Percentiles rank a stretch among this genome's conserved stretches.
Conservation (phyloP, 2,329 filamentous ascomycete genomes). For the Amauroascus verrucosus region DNA sequence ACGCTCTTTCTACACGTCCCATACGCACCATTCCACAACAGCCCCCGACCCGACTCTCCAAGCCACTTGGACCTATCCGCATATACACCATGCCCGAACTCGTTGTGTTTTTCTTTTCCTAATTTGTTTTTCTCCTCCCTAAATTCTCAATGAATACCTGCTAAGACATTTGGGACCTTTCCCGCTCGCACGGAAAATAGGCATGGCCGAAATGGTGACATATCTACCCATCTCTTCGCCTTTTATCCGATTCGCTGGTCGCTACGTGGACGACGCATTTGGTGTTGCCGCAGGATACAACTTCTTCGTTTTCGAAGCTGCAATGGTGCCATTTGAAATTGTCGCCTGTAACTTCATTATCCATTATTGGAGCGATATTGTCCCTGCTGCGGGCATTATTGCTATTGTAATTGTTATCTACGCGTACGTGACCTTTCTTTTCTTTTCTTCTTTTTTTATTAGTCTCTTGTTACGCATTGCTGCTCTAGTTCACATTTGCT, state of each 20-base stretch:
- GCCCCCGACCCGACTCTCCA: not conserved
- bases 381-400: constrained; percentile 40
- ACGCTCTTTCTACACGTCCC: not conserved
- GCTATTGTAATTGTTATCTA: constrained; percentile 39
- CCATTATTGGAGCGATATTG: constrained; percentile 40
- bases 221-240: constrained; percentile 40
- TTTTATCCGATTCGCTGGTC: constrained; percentile 39
- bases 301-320: constrained; percentile 44
- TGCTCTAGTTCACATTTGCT: too few species aligned
- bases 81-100: not conserved
- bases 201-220: constrained; percentile 43
- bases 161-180: constrained; percentile 19
- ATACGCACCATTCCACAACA: not conserved
- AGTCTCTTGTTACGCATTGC: too few species aligned
- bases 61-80: not conserved
- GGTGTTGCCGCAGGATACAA: constrained; percentile 42
- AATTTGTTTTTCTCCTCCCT: not conserved
- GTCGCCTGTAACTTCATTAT: constrained; percentile 43
- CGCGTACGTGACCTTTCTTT: constrained; percentile 24
- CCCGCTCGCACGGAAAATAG: constrained; percentile 20
- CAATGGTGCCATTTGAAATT: constrained; percentile 44
- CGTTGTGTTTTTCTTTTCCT: not conserved
- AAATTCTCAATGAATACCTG: constrained; percentile 3
- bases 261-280: constrained; percentile 42
- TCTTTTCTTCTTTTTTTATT: too few species aligned